Base-by-base conservation (phyloP, 139 green algal genomes). In the Chlorella sp. region DNA sequence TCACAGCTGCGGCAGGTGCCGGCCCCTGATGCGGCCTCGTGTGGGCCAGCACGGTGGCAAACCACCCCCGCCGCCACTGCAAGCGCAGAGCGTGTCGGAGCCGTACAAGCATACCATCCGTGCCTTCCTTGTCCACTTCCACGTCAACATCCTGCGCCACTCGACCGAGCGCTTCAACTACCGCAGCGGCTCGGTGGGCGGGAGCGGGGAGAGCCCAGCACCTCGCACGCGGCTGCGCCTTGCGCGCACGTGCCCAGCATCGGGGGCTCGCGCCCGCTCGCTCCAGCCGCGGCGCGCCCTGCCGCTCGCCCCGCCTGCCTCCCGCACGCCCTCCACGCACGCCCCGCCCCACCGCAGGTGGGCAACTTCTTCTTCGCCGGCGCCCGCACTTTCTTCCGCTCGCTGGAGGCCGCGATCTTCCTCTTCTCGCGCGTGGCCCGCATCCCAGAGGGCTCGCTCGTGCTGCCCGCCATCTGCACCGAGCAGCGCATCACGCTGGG, bases 301-400 rank as follows among this genome's bases (percentile, higher is more conserved):
- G n/a, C n/a, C n/a, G n/a, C n/a, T n/a, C n/a, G n/a, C n/a, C n/a
- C n/a, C n/a, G n/a, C n/a, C n/a, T n/a, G n/a, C n/a, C n/a, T n/a
- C n/a, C n/a, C n/a, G n/a, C n/a, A n/a, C n/a, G n/a, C n/a, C n/a
- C n/a, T n/a, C n/a, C n/a, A n/a, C n/a, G n/a, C n/a, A n/a, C n/a
- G n/a, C n/a, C n/a, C n/a, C n/a, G n/a, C n/a, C n/a, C n/a, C n/a
- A n/a, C n/a, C n/a, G n/a, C n/a, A n/a, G n/a, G n/a, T n/a, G n/a
- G 93, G 95, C 62, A 99, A 99, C 91, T 99, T 99, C 76, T 99
- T 99, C 87, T 99, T 99, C 84, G 95, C 96, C 35, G 96, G 96
- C 23, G 93, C 96, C 6, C 90, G 96, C 66, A 93, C 88, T 11
- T 99, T 98, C 84, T 98, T 99, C 87, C 83, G 72, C 23, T 98